Evolutionary conservation across 2,329 filamentous ascomycete genomes (phyloP), one percentile per base, ranked within the genome.

Genomic region (Penicillium sp.): DNA sequence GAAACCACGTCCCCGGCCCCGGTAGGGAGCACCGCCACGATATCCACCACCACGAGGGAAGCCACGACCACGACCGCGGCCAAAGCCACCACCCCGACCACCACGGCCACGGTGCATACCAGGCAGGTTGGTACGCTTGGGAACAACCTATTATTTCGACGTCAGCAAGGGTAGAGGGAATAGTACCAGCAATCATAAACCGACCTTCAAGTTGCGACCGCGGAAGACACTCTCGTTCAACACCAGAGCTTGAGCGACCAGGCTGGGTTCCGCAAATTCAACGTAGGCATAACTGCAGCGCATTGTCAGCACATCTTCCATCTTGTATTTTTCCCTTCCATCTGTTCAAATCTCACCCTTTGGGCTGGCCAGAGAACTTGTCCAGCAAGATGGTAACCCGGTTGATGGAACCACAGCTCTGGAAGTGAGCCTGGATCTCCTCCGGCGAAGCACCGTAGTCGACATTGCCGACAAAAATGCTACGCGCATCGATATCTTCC

Each of bases 341-440:
- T 23, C 21, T 25, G 34, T 41, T 33, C 25, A 41, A 6, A 13
- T 19, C 27, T 47, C 81, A 96, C 92, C 94, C 94, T 82, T 99
- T 99, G n/a, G 94, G 94, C 81, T 97, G 92, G 63, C 94, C 94
- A 11, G 92, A 96, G 72, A 97, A 97, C 81, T 99, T 99, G 80
- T 99, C 94, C 67, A 99, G 80, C 66, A 99, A 81, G 65, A 99
- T 99, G 1, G 94, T 99, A 58, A 99, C 94, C 60, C 94, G 89
- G 77, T 99, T 99, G 81, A 99, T 99, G 65, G 90, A 91, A 59
- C 94, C 94, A 70, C 92, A 96, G 81, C 88, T 95, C 81, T 96
- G 92, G 79, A 99, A 99, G 73, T 99, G 94, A 58, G 92, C 91
- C 80, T 99, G 94, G 58, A 99, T 94, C 80, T 99, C 94, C 78